Percentiles rank a stretch among this genome's conserved stretches.
Evolutionary conservation across 192 early-diverging fungal species (phyloP).

Genomic region (Backusella macrospora): DNA sequence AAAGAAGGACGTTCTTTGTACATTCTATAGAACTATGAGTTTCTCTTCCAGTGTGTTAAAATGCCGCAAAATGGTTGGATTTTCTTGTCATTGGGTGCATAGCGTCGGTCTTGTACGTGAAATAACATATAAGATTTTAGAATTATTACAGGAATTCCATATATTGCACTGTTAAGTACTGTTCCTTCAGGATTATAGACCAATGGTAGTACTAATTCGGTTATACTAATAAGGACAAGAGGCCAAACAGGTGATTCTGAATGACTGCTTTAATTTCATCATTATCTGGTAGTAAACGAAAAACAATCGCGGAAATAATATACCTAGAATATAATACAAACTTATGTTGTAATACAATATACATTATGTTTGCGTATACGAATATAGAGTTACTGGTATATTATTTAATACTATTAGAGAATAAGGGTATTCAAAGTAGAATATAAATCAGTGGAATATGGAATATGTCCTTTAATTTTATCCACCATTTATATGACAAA

Average conservation of each 20-base stretch:
- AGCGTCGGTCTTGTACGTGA: neutral
- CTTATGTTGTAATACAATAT: neutral
- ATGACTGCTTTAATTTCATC: neutral
- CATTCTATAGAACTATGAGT: neutral
- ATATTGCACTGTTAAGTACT: neutral
- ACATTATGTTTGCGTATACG: neutral
- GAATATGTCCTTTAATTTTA: no score
- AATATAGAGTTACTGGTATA: no score
- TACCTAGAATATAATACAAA: neutral
- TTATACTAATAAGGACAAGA: neutral
- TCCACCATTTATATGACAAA: no score
- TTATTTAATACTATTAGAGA: no score
- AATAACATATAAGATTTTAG: neutral
- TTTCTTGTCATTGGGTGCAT: neutral
- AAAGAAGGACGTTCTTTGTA: neutral
- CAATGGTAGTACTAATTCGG: neutral
- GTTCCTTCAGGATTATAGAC: constrained; percentile 6
- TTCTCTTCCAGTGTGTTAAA: constrained; percentile 2
- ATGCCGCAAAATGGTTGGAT: constrained; percentile 12
- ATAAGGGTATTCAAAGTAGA: no score
- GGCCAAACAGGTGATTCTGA: neutral
- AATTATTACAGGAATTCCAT: neutral
- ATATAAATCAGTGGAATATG: no score
- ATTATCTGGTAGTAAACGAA: neutral
- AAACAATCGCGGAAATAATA: neutral